Base-by-base conservation (phyloP, 495 filamentous ascomycete genomes). In the Penicillium manginii region DNA sequence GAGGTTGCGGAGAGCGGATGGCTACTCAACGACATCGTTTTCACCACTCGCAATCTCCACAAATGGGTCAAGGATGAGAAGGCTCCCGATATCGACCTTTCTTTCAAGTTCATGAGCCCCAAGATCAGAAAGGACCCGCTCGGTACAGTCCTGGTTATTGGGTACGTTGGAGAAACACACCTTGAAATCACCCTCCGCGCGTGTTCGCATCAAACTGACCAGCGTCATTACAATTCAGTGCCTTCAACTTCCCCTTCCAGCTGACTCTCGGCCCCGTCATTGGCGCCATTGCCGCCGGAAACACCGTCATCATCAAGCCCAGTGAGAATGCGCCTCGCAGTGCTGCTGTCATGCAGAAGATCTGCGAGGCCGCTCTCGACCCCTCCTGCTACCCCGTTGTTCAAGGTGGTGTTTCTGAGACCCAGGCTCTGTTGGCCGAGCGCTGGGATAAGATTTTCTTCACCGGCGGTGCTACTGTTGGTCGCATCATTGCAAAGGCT, bases 371-470 rank as follows among this genome's bases (percentile, higher is more conserved):
- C 15, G 81, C 82, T 31, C 83, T 98, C 33, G 94, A 97, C 73
- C 85, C 83, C 23, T 82, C 82, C n/a, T 86, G 86, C 60, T 96
- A 91, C 70, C 77, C 79, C 17, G 80, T 93, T 50, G 81, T 97
- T 55, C 93, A 96, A 71, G 94, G 94, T 52, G 84, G 78, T 8
- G 67, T 96, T 31, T 79, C 87, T 22, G 91, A 96, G 80, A 91
- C 89, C 3, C 90, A 89, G 17, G 87, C 87, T 6, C 75, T 98
- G 33, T 79, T 98, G 12, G 84, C 92, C 50, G 84, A 92, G 74
- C 92, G 92, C 65, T 98, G 92, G 91, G 93, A 96, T 74, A 97
- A 96, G 81, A 93, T 98, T 63, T 93, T 96, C 78, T 98, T 96
- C 78, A 98, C 94, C 15, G 94, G 94, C 46, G 84, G 83, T 60